Evolutionary conservation across 805 yeast genomes (phyloP), one percentile per base, ranked within the genome.

Genomic region (Candida incommunis): DNA sequence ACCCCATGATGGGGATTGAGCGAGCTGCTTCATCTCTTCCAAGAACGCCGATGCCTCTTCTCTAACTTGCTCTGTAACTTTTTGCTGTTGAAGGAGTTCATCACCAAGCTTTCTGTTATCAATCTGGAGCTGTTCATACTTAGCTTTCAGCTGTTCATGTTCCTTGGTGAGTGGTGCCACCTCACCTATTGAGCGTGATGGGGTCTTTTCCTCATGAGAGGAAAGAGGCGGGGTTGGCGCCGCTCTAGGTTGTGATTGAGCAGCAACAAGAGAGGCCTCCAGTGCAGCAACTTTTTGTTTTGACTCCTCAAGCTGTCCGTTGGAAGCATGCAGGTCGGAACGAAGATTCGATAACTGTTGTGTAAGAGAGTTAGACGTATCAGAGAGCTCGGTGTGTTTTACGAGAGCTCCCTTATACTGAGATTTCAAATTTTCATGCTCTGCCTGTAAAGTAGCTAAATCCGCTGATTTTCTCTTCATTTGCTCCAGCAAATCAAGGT

Each of bases 11-110:
- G 49, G 56, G 43, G 48, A 50, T 40, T 54, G 54, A 4, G 68
- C 58, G 26, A 65, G 56, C 1, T 53, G 48, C n/a, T 65, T 55
- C 69, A 66, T 63, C 41, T 67, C 69, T 4, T 47, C 51, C 18
- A 66, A 49, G 41, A 63, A 59, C 22, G 44, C 52, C 5, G 58
- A 50, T 1, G 70, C 67, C 47, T 66, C 69, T 4, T 51, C 43
- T 15, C 66, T 57, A 13, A 66, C 66, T 46, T 60, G 61, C 23
- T 63, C 66, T 0, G 67, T 65, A 4, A 61, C 51, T 41, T 45
- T 42, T 29, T 50, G 50, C 47, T 56, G 60, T 35, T 52, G 50
- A 25, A 50, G 51, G 16, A 53, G 43, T 37, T 58, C 60, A 18
- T 41, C 45, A 22, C 48, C 45, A 22, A 62, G 48, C 23, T 44